phyloP scores from a whole-genome alignment of 176 grass and related monocot species.

The Saccharum spontaneum region DNA sequence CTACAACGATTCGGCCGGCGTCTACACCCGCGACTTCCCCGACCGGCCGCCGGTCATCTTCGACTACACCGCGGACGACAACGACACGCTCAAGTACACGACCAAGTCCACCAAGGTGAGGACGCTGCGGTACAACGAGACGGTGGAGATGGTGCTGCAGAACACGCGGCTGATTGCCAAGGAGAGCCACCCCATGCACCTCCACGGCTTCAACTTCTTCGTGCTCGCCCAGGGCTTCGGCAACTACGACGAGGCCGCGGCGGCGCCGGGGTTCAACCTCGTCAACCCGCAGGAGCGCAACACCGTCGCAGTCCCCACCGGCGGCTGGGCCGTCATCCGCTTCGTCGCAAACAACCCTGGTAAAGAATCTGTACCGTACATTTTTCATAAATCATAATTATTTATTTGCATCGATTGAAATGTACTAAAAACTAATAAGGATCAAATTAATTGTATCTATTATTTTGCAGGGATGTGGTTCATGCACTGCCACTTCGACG shows the following conservation, averaged over 20 bases:
- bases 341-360: not conserved
- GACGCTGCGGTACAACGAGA: not conserved
- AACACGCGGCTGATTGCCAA: not conserved
- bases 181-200: not conserved
- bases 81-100: not conserved
- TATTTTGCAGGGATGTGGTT: constrained; percentile 39
- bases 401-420: no score
- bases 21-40: not conserved
- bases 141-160: not conserved
- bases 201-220: not conserved
- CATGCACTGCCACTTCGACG: constrained; percentile 48
- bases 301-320: not conserved
- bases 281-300: not conserved
- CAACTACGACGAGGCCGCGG: not conserved
- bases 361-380: no score
- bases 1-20: not conserved
- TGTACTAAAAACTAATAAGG: no score
- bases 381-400: no score
- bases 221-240: not conserved
- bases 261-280: not conserved
- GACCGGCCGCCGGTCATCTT: not conserved
- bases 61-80: not conserved
- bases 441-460: not conserved
- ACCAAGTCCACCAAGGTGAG: not conserved
- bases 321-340: not conserved